Conservation (phyloP, 2,329 filamentous ascomycete species). For the Dryadomyces quercus-mongolicae region DNA sequence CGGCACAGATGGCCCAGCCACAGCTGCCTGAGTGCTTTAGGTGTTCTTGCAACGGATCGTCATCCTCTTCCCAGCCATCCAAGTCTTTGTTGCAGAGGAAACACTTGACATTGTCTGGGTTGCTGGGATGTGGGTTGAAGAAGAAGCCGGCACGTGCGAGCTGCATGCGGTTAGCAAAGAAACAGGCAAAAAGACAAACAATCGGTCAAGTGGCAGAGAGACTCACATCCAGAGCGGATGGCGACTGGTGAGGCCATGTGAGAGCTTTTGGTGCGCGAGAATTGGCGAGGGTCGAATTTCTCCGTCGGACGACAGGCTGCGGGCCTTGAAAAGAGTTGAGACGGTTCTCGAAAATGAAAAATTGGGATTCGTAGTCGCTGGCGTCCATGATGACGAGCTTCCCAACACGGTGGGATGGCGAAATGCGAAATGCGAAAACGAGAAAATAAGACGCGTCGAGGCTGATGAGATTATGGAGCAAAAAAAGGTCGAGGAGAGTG, state of each 20-base stretch:
- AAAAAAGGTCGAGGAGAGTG: neutral
- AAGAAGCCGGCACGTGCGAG: slow-evolving; percentile 87
- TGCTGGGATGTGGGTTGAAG: slow-evolving; percentile 63
- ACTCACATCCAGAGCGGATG: slow-evolving; percentile 52
- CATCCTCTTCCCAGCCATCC: slow-evolving; percentile 83
- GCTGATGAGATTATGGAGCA: neutral
- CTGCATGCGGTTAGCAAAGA: slow-evolving; percentile 29
- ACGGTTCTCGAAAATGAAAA: slow-evolving; percentile 60
- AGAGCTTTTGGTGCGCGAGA: slow-evolving; percentile 44
- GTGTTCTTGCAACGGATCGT: slow-evolving; percentile 77
- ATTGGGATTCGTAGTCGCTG: slow-evolving; percentile 30
- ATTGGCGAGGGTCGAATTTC: slow-evolving; percentile 52
- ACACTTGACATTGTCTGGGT: slow-evolving; percentile 80
- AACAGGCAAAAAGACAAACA: slow-evolving; percentile 15
- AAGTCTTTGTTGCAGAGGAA: slow-evolving; percentile 76
- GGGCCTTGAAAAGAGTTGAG: slow-evolving; percentile 65
- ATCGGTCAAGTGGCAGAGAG: no score
- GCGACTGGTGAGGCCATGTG: slow-evolving; percentile 68
- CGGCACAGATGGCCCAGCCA: slow-evolving; percentile 69
- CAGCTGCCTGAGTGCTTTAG: slow-evolving; percentile 71
- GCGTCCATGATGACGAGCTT: slow-evolving; percentile 12
- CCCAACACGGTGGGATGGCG: neutral
- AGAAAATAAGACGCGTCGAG: slow-evolving; percentile 1
- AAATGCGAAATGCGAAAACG: neutral
- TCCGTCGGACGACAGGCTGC: slow-evolving; percentile 53